Base-by-base conservation (phyloP, 495 filamentous ascomycete species). In the Penicillium lividum region DNA sequence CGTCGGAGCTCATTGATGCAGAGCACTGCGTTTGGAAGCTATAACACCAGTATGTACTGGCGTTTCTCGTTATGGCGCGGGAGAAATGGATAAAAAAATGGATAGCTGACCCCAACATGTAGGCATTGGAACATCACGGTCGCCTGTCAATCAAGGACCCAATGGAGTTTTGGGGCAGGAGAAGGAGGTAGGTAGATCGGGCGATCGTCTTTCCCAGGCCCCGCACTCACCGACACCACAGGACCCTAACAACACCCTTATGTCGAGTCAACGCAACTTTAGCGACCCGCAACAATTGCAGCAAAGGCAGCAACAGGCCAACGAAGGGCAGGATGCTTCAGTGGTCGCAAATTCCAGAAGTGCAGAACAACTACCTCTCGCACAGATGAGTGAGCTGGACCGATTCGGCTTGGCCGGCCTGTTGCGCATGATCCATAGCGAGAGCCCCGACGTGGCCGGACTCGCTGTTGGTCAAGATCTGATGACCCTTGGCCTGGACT, bases 391-490 rank as follows among this genome's bases (percentile, higher is more conserved):
- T 42, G 84, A 90, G 36, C 78, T 86, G 15, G 92, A 97, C 66
- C 87, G 84, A 55, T 96, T 86, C 71, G 92, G 92, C 28, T 74
- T 97, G 18, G 86, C 88, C 51, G 92, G 92, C 0, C 77, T 95
- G 36, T 79, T 92, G 28, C 83, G 84, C 33, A 85, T 91, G 77
- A 89, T 94, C 75, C 89, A 87, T 67, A 86, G 86, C 66, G 86
- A 87, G 46, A 90, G 84, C 66, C 84, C 86, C 11, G 90, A 93
- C 72, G 86, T 92, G 62, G 85, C 85, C 28, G 82, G 84, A 54
- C 80, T 95, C 47, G 85, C 90, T 22, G 80, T 85, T 48, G 92
- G 92, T 13, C 84, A 93, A 63, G 91, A 96, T 68, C 80, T 95
- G 27, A 87, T 82, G 54, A 79, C 79, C 10, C 76, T 96, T 45